Evolutionary conservation across 345 rosid genomes (phyloP).

Genomic region (Xanthoceras sorbifolium): DNA sequence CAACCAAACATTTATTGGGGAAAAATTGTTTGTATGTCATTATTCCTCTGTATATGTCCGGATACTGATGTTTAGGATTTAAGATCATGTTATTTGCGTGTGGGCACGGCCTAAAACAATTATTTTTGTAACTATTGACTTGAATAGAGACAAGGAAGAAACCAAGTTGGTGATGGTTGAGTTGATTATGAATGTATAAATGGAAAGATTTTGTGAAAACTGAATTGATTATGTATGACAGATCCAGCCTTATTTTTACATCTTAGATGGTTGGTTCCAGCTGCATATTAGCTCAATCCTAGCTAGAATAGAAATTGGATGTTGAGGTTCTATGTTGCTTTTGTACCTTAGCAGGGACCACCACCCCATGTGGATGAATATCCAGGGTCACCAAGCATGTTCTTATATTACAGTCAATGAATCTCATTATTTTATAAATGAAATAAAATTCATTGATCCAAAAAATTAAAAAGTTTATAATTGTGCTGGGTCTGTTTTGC

Average conservation of each 20-base stretch:
- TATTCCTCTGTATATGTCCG: not conserved
- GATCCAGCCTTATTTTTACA: slow-evolving; percentile 19
- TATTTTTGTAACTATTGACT: not conserved
- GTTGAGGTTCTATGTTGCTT: slow-evolving; percentile 7
- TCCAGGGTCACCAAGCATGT: not conserved
- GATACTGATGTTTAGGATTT: not conserved
- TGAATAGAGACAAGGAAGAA: not conserved
- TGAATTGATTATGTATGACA: slow-evolving; percentile 13
- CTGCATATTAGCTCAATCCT: not conserved
- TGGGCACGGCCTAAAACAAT: not conserved
- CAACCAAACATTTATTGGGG: not conserved
- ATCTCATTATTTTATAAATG: not conserved
- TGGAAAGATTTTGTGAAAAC: not conserved
- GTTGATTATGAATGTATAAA: slow-evolving; percentile 7
- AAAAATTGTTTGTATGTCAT: not conserved
- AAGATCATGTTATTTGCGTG: not conserved
- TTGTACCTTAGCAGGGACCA: slow-evolving; percentile 13
- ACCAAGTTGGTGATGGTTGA: slow-evolving; percentile 2
- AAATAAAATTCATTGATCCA: too few species aligned
- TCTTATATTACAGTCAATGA: not conserved
- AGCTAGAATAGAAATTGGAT: not conserved
- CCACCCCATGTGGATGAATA: slow-evolving; percentile 32
- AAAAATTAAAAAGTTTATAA: too few species aligned
- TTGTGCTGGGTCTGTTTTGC: not conserved
- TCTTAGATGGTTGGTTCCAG: slow-evolving; percentile 12